Evolutionary conservation across 768 basidiomycete genomes (phyloP).

Genomic region (Termitomyces sp.): DNA sequence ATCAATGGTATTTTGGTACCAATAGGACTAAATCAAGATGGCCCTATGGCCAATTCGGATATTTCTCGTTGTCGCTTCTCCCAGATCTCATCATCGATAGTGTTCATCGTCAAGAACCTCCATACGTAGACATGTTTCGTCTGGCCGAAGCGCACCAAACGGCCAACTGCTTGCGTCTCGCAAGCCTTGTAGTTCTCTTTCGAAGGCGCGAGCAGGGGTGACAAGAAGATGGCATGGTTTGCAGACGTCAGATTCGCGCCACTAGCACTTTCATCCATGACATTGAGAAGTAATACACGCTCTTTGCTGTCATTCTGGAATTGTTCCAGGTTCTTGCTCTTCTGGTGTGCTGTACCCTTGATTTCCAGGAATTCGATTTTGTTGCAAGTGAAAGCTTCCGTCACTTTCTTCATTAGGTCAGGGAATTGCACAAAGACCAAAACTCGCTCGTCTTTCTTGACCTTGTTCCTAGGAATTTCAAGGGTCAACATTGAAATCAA

Average conservation of each 20-base stretch:
- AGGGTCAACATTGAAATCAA: constrained; percentile 2
- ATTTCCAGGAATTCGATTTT: constrained; percentile 77
- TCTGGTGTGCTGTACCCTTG: constrained; percentile 66
- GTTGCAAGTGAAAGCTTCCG: constrained; percentile 69
- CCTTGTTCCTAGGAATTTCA: constrained; percentile 40
- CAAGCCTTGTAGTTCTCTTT: constrained; percentile 83
- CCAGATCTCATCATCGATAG: constrained; percentile 85
- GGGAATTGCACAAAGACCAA: constrained; percentile 96
- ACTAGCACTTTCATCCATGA: constrained; percentile 94
- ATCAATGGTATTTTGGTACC: neutral
- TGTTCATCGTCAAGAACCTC: constrained; percentile 79
- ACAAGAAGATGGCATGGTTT: constrained; percentile 93
- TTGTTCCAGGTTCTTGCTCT: constrained; percentile 76
- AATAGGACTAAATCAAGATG: constrained; percentile 7
- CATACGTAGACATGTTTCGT: constrained; percentile 74
- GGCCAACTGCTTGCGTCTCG: constrained; percentile 80
- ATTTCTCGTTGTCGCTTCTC: constrained; percentile 39
- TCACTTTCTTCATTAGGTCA: constrained; percentile 88
- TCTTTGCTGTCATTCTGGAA: constrained; percentile 81
- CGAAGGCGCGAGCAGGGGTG: constrained; percentile 77
- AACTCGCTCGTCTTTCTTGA: constrained; percentile 74
- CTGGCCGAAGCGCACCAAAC: constrained; percentile 81
- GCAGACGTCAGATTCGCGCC: constrained; percentile 90
- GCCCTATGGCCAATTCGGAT: neutral
- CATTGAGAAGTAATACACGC: constrained; percentile 80